phyloP scores from a whole-genome alignment of 2,329 filamentous ascomycete species.

The Monosporascus sp. region DNA sequence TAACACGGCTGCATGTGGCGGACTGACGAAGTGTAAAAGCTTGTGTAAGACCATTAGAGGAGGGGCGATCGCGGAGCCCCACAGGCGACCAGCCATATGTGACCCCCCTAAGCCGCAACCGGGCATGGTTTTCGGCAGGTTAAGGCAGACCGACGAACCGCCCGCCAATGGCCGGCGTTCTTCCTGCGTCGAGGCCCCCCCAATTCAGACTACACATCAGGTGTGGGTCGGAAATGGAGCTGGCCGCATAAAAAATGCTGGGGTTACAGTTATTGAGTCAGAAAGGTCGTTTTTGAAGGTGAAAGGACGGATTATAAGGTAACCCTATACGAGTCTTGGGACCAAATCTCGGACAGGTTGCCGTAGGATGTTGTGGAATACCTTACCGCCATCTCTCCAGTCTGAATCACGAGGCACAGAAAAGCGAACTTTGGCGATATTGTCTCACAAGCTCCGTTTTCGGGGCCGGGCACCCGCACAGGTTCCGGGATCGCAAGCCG shows the following conservation, averaged over 20 bases:
- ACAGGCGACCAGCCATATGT: not conserved
- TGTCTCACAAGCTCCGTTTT: not conserved
- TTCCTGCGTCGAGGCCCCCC: not conserved
- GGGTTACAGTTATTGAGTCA: no score
- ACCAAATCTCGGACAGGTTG: no score
- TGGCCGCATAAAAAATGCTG: no score
- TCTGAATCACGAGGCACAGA: not conserved
- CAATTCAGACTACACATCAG: not conserved
- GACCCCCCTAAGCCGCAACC: not conserved
- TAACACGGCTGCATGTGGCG: no score
- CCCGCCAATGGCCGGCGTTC: not conserved
- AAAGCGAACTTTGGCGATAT: not conserved
- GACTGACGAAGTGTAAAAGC: no score
- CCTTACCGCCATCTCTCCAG: no score
- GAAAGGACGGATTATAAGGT: no score
- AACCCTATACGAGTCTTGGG: no score
- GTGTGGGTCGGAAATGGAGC: no score
- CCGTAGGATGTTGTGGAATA: no score
- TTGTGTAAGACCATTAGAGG: not conserved
- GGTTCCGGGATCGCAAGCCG: not conserved
- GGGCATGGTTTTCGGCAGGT: not conserved
- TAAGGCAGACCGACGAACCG: not conserved
- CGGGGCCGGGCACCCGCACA: not conserved
- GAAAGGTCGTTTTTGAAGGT: no score
- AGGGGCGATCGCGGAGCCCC: not conserved